These are phyloP conservation scores for Takakia lepidozioides DNA, from an alignment of 225 moss, liverwort and hornwort genomes.

Conservation along the genomic window DNA sequence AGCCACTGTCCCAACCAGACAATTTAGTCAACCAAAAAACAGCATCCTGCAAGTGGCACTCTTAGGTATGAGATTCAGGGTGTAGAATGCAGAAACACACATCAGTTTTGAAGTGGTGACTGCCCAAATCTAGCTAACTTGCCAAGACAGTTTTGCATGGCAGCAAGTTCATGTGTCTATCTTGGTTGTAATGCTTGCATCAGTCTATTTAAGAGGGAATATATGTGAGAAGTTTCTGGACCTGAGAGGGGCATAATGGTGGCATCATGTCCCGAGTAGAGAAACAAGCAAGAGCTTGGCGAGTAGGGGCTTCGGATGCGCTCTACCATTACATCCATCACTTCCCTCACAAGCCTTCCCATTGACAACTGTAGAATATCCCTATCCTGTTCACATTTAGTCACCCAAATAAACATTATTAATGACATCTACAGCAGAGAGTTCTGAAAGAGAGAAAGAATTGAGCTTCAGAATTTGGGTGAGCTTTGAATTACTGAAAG, in stretches of 20 bases:
- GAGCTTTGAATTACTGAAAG: too few species aligned
- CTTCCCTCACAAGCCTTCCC: slow-evolving; percentile 39
- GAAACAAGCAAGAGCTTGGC: slow-evolving; percentile 23
- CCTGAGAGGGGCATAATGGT: slow-evolving; percentile 64
- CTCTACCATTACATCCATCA: slow-evolving; percentile 36
- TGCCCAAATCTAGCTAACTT: too few species aligned
- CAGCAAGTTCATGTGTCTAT: too few species aligned
- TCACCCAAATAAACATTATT: not conserved
- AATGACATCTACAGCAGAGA: too few species aligned
- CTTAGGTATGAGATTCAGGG: too few species aligned
- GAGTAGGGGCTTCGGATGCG: slow-evolving; percentile 10
- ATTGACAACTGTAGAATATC: slow-evolving; percentile 35
- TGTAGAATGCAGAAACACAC: too few species aligned
- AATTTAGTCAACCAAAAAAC: not conserved
- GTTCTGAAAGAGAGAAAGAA: too few species aligned
- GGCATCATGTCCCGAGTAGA: slow-evolving; percentile 53
- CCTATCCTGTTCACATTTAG: slow-evolving; percentile 29
- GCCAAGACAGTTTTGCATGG: too few species aligned
- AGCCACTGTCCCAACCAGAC: slow-evolving; percentile 28
- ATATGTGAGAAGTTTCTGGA: not conserved
- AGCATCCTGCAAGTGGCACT: too few species aligned
- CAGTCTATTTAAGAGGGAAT: not conserved
- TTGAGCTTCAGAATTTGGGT: too few species aligned
- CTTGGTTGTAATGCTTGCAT: too few species aligned
- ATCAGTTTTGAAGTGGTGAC: too few species aligned